phyloP scores from a whole-genome alignment of 2,329 filamentous ascomycete genomes.

The Phoma sp. region DNA sequence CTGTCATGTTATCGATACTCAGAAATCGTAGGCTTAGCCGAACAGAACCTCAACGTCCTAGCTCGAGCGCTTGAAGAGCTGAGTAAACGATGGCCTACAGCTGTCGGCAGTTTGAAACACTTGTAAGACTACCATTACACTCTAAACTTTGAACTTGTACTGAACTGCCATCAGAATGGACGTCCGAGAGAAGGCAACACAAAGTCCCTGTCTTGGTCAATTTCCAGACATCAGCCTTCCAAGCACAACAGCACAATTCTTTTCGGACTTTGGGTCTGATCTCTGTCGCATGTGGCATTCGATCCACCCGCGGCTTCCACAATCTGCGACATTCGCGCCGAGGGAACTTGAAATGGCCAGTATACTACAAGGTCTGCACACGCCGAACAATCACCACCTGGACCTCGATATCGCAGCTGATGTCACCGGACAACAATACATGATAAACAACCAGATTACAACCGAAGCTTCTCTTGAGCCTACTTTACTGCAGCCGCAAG shows the following conservation, averaged over 20 bases:
- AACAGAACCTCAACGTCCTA: constrained; percentile 39
- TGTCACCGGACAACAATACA: constrained; percentile 21
- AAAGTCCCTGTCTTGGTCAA: constrained; percentile 33
- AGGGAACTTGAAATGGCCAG: constrained; percentile 42
- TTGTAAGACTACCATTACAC: constrained; percentile 15
- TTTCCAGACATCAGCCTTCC: constrained; percentile 40
- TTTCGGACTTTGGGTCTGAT: constrained; percentile 41
- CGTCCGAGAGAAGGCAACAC: constrained; percentile 39
- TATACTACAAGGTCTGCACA: constrained; percentile 39
- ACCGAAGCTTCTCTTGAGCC: constrained; percentile 29
- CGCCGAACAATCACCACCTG: constrained; percentile 28
- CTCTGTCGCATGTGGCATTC: constrained; percentile 42
- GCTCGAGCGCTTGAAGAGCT: constrained; percentile 38
- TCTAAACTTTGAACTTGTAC: neutral
- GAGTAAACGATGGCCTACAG: constrained; percentile 41
- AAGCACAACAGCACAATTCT: constrained; percentile 34
- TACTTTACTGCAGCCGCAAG: constrained; percentile 39
- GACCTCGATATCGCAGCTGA: constrained; percentile 28
- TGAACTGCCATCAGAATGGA: constrained; percentile 25
- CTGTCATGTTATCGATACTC: constrained; percentile 49
- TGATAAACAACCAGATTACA: constrained; percentile 23
- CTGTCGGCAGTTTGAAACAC: constrained; percentile 40
- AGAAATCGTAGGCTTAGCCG: constrained; percentile 34
- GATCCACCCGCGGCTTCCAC: constrained; percentile 29
- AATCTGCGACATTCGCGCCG: constrained; percentile 24